Percentiles rank a stretch among this genome's conserved stretches.
Evolutionary conservation across 805 yeast genomes (phyloP).

Genomic region (Candida ascalaphidarum): DNA sequence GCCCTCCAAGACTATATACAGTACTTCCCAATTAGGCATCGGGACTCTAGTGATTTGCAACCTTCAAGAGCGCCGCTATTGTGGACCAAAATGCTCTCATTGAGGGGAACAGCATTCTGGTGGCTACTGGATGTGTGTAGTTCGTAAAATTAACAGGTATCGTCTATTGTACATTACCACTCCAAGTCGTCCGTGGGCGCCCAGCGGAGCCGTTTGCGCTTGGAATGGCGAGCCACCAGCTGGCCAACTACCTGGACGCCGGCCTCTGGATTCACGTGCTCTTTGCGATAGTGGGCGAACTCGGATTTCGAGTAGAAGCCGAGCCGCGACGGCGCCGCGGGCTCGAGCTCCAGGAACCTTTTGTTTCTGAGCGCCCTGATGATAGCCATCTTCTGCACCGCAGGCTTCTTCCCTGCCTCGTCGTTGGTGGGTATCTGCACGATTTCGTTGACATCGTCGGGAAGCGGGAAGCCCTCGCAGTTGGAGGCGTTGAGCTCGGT

Average conservation of each 20-base stretch:
- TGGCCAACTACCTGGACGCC: constrained; percentile 16
- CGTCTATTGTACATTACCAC: constrained; percentile 2
- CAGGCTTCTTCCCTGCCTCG: constrained; percentile 3
- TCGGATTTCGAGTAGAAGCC: constrained; percentile 26
- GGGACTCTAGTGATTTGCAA: neutral
- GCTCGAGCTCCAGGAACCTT: constrained; percentile 1
- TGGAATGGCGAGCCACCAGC: too few species aligned
- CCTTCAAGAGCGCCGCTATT: neutral
- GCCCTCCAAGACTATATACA: too few species aligned
- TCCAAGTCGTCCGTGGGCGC: constrained; percentile 5
- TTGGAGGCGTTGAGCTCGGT: constrained; percentile 59
- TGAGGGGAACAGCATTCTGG: neutral
- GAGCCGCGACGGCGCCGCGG: constrained; percentile 1
- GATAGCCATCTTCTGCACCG: constrained; percentile 32
- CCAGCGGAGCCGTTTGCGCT: too few species aligned
- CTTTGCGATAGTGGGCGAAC: too few species aligned
- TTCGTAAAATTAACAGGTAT: constrained; percentile 1
- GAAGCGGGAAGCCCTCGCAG: constrained; percentile 55
- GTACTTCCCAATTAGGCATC: too few species aligned
- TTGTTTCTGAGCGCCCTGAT: constrained; percentile 24
- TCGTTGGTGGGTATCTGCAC: constrained; percentile 50
- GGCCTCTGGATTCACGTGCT: too few species aligned
- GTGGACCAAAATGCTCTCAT: neutral
- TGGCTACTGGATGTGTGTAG: neutral
- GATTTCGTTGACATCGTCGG: constrained; percentile 46